Evolutionary conservation across 2,329 filamentous ascomycete species (phyloP).

Genomic region (Rugonectria rugulosa): DNA sequence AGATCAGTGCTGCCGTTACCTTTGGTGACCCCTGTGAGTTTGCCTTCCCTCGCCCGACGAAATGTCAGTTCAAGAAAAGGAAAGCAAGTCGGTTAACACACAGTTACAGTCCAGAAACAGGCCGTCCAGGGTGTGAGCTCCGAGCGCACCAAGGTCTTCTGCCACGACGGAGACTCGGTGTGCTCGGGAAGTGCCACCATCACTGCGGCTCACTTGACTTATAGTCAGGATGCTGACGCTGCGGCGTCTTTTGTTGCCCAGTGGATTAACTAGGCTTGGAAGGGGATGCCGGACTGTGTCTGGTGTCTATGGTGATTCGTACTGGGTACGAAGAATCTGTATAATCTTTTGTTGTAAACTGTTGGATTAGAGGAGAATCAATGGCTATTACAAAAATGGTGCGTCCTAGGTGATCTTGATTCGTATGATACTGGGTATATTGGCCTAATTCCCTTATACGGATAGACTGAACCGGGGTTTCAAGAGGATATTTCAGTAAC

Average conservation of each 20-base stretch:
- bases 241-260: conserved; percentile 40
- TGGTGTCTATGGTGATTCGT: not conserved
- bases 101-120: conserved; percentile 28
- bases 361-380: not conserved
- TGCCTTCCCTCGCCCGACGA: not conserved
- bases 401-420: too few relatives aligned
- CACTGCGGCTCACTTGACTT: conserved; percentile 37
- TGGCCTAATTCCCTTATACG: too few relatives aligned
- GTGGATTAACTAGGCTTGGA: conserved; percentile 24
- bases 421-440: too few relatives aligned
- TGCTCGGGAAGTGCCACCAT: conserved; percentile 40
- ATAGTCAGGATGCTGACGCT: conserved; percentile 39
- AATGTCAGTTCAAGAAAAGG: not conserved
- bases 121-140: conserved; percentile 30
- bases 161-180: conserved; percentile 44
- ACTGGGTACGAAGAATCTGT: not conserved
- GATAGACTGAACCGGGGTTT: too few relatives aligned
- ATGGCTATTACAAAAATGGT: too few relatives aligned
- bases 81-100: conserved; percentile 8
- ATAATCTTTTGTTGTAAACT: conserved; percentile 2
- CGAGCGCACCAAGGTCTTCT: conserved; percentile 40
- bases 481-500: too few relatives aligned
- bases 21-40: conserved; percentile 41
- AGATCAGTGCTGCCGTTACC: conserved; percentile 41
- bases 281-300: not conserved